Evolutionary conservation across 805 yeast species (phyloP), one percentile per base, ranked within the genome.

Genomic region (Priceomyces carsonii): DNA sequence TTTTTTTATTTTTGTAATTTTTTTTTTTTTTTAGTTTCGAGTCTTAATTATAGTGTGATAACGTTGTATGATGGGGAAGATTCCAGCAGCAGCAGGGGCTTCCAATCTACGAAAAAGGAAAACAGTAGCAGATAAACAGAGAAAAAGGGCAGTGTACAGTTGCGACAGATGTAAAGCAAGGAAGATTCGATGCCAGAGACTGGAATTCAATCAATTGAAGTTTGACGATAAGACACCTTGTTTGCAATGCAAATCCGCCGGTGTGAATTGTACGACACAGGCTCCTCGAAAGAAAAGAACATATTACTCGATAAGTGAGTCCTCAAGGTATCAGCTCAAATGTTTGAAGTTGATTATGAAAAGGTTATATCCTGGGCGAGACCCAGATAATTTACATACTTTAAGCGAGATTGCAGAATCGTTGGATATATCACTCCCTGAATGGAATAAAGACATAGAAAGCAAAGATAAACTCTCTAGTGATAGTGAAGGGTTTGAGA

Each of bases 261-360:
- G 32, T 5, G 32, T 29, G 5, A 8, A 21, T 15, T 30, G 33
- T 21, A 21, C 26, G 5, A 30, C 33, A 3, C 21, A 26, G 5
- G 25, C 12, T 14, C 33, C 33, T 8, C 14, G 33, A 13, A 30
- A 30, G 19, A 30, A 22, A 15, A 14, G 33, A 7, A 18, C 26
- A n/a, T 30, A 15, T 14, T 30, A 21, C 14, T 20, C 33, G 10
- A 22, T 30, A 23, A 30, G 33, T 10, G 33, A 30, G 5, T 18
- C 33, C 6, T 30, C 33, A 9, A 30, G 26, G 22, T 22, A 30
- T n/a, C 33, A 30, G 16, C 20, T 30, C 14, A 30, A 30, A 16
- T 30, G 26, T 15, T 14, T 30, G 6, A 14, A 15, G 6, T 20
- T 21, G 8, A 18, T 30, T 13, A n/a, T 30, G 14, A 30, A 30